These are phyloP conservation scores for Gamsiella multidivaricata DNA, from an alignment of 192 early-diverging fungal genomes.

Conservation along the genomic window DNA sequence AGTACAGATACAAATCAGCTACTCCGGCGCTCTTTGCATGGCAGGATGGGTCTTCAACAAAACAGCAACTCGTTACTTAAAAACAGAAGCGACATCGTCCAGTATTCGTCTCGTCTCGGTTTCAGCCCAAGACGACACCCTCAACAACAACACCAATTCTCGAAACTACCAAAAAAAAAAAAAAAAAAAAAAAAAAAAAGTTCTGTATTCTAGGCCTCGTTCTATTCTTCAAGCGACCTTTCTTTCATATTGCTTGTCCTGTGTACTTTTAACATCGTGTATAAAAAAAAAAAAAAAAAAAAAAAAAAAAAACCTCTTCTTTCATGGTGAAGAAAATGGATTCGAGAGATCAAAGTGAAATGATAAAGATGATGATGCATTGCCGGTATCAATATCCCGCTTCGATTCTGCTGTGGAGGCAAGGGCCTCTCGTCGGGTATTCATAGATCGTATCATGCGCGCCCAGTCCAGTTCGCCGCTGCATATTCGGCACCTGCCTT, in stretches of 20 bases:
- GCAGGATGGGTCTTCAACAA: too few relatives aligned
- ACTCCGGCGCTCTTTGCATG: too few relatives aligned
- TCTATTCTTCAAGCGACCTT: too few relatives aligned
- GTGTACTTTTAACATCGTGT: not conserved
- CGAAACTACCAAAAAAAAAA: too few relatives aligned
- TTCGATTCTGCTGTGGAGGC: not conserved
- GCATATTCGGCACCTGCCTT: constrained; percentile 21
- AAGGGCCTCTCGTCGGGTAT: not conserved
- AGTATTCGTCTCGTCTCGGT: not conserved
- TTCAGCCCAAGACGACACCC: too few relatives aligned
- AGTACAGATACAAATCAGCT: not conserved
- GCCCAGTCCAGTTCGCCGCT: constrained; percentile 19
- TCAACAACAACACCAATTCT: too few relatives aligned
- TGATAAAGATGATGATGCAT: not conserved
- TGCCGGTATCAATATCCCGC: not conserved
- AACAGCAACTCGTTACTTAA: too few relatives aligned
- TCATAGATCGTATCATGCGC: constrained; percentile 35
- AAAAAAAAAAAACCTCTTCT: not conserved
- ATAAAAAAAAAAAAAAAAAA: not conserved
- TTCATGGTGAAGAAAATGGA: constrained; percentile 1
- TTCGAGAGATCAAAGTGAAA: not conserved
- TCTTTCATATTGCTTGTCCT: not conserved
- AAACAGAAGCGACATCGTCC: too few relatives aligned
- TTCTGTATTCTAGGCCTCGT: constrained; percentile 6
- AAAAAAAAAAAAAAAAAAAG: constrained; percentile 5